Evolutionary conservation across 352 stramenopile species (phyloP), one percentile per base, ranked within the genome.

Genomic region (Peronospora farinosa): DNA sequence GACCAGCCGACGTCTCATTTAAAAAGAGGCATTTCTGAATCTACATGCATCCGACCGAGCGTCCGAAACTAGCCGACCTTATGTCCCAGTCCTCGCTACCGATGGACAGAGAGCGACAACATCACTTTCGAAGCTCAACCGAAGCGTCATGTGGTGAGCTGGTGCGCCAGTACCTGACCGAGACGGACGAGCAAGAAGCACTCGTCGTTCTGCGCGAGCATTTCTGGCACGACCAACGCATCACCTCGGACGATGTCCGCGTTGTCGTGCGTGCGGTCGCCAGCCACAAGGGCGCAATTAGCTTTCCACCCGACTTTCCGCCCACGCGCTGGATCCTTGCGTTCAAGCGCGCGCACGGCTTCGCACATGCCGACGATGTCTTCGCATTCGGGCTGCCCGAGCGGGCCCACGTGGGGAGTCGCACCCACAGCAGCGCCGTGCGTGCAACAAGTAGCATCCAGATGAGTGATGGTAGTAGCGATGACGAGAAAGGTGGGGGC

Each of bases 231-330:
- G 68, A 78, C 31, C 47, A 65, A 28, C 59, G 57, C 49, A 63
- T 84, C 61, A 80, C 68, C 3, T 76, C 67, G 15, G 70, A 84
- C 54, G 71, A 82, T 56, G 62, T 84, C 37, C 73, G 73, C 54
- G 74, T 69, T 32, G 73, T 80, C 12, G 70, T 80, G 43, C 73
- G 73, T 49, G 56, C 72, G 2, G 56, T 84, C 19, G 68, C 63
- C 16, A 74, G 67, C 38, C 58, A 71, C 16, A 56, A 57, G 13
- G 57, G 67, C 38, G 54, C 57, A 21, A 47, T 47, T 8, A 7
- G 15, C 16, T 42, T 84, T n/a, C 68, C 70, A 11, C 35, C 63
- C 16, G 70, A 81, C 42, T 84, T 82, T 47, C 70, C 70, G 0
- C 60, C 70, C 17, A 57, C 39, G 47, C 51, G 55, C 17, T 84